Evolutionary conservation across 257 asterid genomes (phyloP).

Genomic region (Lithospermum erythrorhizon): DNA sequence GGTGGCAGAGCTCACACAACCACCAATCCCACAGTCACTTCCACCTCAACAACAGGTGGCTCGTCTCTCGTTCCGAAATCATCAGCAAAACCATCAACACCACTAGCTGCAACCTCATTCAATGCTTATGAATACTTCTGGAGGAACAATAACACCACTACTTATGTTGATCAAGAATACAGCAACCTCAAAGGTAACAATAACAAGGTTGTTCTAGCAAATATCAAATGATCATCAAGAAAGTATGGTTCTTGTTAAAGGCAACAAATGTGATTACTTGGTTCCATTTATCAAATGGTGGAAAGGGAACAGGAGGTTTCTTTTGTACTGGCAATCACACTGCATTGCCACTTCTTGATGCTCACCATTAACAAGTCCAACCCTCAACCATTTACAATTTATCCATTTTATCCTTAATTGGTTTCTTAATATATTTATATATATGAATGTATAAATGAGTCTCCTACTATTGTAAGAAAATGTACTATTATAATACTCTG

Average conservation of each 20-base stretch:
- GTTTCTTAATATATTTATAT: no score
- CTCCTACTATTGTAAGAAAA: not conserved
- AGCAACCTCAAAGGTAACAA: slow-evolving; percentile 5
- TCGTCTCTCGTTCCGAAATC: slow-evolving; percentile 18
- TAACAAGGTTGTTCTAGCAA: slow-evolving; percentile 8
- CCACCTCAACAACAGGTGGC: slow-evolving; percentile 29
- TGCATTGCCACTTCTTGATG: slow-evolving; percentile 67
- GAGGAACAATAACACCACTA: slow-evolving; percentile 27
- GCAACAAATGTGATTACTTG: slow-evolving; percentile 27
- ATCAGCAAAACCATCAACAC: slow-evolving; percentile 14
- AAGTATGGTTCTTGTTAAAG: slow-evolving; percentile 35
- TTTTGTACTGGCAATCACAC: slow-evolving; percentile 39
- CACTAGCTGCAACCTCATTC: no score
- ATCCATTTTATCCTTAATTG: not conserved
- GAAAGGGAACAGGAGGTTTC: slow-evolving; percentile 46
- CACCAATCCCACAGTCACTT: slow-evolving; percentile 35
- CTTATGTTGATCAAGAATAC: slow-evolving; percentile 8
- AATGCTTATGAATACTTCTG: slow-evolving; percentile 68
- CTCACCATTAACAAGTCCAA: not conserved
- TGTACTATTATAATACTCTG: no score
- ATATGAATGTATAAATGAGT: not conserved
- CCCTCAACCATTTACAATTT: not conserved
- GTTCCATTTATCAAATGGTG: slow-evolving; percentile 42
- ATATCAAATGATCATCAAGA: slow-evolving; percentile 17
- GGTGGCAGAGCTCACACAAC: slow-evolving; percentile 1